Base-by-base conservation (phyloP, 352 stramenopile species). In the Saprolegnia diclina region DNA sequence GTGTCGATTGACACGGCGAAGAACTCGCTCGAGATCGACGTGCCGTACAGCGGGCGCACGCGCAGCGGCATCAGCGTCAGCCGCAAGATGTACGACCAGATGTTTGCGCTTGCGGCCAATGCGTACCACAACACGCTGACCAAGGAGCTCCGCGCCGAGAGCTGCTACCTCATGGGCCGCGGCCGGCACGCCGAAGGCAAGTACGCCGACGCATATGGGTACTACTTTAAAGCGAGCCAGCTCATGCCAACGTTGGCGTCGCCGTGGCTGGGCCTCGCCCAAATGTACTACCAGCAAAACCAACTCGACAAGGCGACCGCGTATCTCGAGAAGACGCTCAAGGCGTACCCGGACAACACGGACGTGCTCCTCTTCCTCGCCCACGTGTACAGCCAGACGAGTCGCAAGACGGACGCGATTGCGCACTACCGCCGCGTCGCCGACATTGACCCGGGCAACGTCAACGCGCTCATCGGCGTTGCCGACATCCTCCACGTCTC, bases 181-280 rank as follows among this genome's bases (percentile, higher is more conserved):
- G 95, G 97, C n/a, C 94, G 94, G 64, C 96, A 99, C 73, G 91
- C 94, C 38, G 83, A 84, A 65, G 89, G 88, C 61, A 96, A 98
- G 70, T 97, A 97, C 77, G 95, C 98, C 72, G 87, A 98, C 65
- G 96, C 96, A 14, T 96, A 97, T 73, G 96, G 93, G 73, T 97
- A 98, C 74, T 99, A 99, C 78, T 95, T 97, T 64, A 95, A 97
- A 65, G 94, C 95, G 35, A 95, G 83, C 26, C 83, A 86, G 18
- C 76, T 91, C n/a, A 91, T 83, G 81, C 81, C 86, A 4, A 91
- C 92, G 73, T 93, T 94, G 44, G 87, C 92, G 38, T 73, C 94
- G 21, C 86, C 87, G 10, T 94, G 86, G 86, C 88, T 93, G 59
- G 87, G 87, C 0, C 62, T 95, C 11, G 87, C 85, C n/a, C 87